Conservation (phyloP, 805 yeast genomes). For the Cyberlindnera maritima region DNA sequence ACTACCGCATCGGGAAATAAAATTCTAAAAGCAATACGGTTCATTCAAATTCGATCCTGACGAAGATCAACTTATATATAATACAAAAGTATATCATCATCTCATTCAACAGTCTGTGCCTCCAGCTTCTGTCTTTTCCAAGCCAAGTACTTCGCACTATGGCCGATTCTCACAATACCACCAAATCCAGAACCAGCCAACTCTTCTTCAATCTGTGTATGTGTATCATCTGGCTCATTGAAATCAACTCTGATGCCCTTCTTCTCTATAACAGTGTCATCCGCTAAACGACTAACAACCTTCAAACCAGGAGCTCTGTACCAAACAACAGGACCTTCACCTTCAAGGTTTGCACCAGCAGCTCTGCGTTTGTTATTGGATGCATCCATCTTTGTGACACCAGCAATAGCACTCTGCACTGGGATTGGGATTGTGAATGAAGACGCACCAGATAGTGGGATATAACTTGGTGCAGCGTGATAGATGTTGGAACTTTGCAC, state of each 20-base stretch:
- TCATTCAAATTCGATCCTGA: too few species aligned
- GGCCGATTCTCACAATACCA: conserved; percentile 50
- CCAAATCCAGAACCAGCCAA: conserved; percentile 27
- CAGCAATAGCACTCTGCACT: conserved; percentile 18
- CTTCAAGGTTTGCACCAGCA: conserved; percentile 19
- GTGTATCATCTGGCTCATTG: conserved; percentile 17
- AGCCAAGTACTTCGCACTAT: conserved; percentile 71
- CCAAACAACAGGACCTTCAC: conserved; percentile 52
- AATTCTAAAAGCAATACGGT: not conserved
- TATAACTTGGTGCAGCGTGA: conserved; percentile 27
- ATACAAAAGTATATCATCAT: not conserved
- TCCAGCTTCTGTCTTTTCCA: conserved; percentile 37
- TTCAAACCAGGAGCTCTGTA: conserved; percentile 64
- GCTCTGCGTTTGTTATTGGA: conserved; percentile 30
- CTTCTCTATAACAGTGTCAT: conserved; percentile 22
- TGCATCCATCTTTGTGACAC: conserved; percentile 31
- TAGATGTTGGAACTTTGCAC: conserved; percentile 17
- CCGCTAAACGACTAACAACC: conserved; percentile 35
- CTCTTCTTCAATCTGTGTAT: conserved; percentile 6
- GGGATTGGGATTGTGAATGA: conserved; percentile 34
- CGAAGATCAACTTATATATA: too few species aligned
- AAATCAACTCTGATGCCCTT: conserved; percentile 1
- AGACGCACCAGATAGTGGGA: conserved; percentile 25
- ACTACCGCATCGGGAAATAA: not conserved
- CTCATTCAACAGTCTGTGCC: not conserved